These are phyloP conservation scores for Penicillium sp. DNA, from an alignment of 2,329 filamentous ascomycete species.

Conservation along the genomic window DNA sequence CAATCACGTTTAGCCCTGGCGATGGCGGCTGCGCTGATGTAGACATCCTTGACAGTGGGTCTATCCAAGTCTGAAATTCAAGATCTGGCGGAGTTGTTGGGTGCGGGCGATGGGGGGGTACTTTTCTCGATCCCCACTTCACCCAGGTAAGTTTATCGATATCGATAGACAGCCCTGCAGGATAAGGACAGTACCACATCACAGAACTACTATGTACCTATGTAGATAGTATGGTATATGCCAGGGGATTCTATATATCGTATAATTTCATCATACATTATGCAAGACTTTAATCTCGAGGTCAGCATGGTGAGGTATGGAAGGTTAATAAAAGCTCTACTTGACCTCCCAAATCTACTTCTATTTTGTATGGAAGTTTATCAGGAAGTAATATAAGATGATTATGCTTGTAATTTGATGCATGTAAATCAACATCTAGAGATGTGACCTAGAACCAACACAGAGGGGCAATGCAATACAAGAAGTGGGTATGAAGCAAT, in stretches of 20 bases:
- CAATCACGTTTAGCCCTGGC: conserved; percentile 68
- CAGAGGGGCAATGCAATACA: conserved; percentile 29
- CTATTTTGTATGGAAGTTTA: background rate
- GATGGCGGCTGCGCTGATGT: conserved; percentile 28
- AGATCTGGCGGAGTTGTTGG: conserved; percentile 1
- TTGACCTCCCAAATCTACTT: too few relatives aligned
- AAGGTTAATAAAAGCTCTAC: too few relatives aligned
- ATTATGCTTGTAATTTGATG: conserved; percentile 23
- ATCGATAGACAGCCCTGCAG: conserved; percentile 1
- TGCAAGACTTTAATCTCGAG: too few relatives aligned
- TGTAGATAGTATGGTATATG: too few relatives aligned
- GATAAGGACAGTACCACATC: background rate
- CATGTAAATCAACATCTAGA: conserved; percentile 18
- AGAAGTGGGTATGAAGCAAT: conserved; percentile 39
- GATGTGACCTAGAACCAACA: conserved; percentile 24
- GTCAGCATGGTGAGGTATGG: too few relatives aligned
- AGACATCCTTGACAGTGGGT: conserved; percentile 23
- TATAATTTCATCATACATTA: too few relatives aligned
- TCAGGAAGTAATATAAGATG: background rate
- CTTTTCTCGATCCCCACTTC: conserved; percentile 11
- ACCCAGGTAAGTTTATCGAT: conserved; percentile 3
- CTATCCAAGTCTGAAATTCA: background rate
- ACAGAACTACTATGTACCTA: too few relatives aligned
- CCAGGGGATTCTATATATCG: background rate
- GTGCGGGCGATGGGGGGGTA: conserved; percentile 8